Base-by-base conservation (phyloP, 345 rosid species). In the Trapa incisa region DNA sequence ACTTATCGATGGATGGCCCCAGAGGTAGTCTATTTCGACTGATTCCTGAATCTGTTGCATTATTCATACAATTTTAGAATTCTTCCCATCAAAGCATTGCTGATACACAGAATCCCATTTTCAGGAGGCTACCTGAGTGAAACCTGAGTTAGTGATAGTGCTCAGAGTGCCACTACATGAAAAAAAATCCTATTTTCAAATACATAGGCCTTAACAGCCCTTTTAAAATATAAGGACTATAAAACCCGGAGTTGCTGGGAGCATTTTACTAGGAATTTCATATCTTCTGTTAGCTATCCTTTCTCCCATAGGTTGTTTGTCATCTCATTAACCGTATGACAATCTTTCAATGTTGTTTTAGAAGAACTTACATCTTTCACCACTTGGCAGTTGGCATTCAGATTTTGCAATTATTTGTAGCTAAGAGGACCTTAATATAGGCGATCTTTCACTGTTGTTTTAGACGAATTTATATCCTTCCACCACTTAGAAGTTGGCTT, bases 1-100 rank as follows among this genome's bases (percentile, higher is more conserved):
- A 91, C 99, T n/a, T 90, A 90, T 67, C 77, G 97, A 61, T 94
- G 99, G 99, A 94, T 91, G 99, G 96, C 99, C 80, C 99, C 99
- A 32, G 97, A 94, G 99, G 98, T 93, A 68, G 5, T 58, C 63
- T 50, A 2, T 50, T 2, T 50, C 56, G 17, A 50, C 56, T 15
- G 6, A 50, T 17, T 29, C 52, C 41, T 37, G 5, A 50, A 48
- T 11, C 47, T 61, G 32, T 22, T 50, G 56, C 22, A n/a, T 48
- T 35, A 56, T 17, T 37, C 37, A 9, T 67, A 53, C 62, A 52
- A 22, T 32, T n/a, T 36, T 0, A 33, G 15, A 52, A 33, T 16
- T 36, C 16, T 42, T 17, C 56, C 56, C 16, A 16, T 50, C 5
- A 50, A 50, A 50, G 56, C 56, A 50, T 7, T 15, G 33, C 22